Percentiles rank a stretch among this genome's conserved stretches.
Conservation (phyloP, 1,139 yeast species). For the Nakaseomyces kungkrabaensis region DNA sequence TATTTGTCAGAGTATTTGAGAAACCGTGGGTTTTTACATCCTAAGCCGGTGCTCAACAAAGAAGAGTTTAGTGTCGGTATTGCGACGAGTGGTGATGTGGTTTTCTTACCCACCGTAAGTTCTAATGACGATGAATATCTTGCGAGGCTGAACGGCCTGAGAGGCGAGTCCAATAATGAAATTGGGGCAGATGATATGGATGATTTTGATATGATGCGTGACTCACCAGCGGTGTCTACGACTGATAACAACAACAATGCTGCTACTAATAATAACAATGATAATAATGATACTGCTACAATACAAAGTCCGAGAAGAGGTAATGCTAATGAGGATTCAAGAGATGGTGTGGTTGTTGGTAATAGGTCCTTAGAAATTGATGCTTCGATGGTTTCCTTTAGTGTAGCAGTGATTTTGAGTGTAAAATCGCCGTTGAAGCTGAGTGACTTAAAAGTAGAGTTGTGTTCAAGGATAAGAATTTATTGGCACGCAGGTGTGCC, state of each 20-base stretch:
- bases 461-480: conserved; percentile 30
- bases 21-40: conserved; percentile 23
- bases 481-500: conserved; percentile 52
- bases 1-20: conserved; percentile 17
- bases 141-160: conserved; percentile 21
- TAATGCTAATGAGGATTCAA: not conserved
- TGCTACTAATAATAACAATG: not conserved
- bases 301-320: not conserved
- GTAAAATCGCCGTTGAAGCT: conserved; percentile 21
- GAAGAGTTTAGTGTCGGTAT: conserved; percentile 15
- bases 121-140: conserved; percentile 27
- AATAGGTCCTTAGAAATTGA: conserved; percentile 15
- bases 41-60: conserved; percentile 12
- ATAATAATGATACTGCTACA: not conserved
- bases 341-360: not conserved
- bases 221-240: not conserved
- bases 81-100: conserved; percentile 26
- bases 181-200: not conserved
- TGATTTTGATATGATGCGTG: not conserved
- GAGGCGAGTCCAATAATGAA: conserved; percentile 10
- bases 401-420: conserved; percentile 25
- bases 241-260: not conserved
- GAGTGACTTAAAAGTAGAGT: conserved; percentile 23
- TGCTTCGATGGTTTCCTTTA: conserved; percentile 42
- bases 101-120: conserved; percentile 27